Evolutionary conservation across 352 stramenopile species (phyloP).

Genomic region (Phytophthora chlamydospora): DNA sequence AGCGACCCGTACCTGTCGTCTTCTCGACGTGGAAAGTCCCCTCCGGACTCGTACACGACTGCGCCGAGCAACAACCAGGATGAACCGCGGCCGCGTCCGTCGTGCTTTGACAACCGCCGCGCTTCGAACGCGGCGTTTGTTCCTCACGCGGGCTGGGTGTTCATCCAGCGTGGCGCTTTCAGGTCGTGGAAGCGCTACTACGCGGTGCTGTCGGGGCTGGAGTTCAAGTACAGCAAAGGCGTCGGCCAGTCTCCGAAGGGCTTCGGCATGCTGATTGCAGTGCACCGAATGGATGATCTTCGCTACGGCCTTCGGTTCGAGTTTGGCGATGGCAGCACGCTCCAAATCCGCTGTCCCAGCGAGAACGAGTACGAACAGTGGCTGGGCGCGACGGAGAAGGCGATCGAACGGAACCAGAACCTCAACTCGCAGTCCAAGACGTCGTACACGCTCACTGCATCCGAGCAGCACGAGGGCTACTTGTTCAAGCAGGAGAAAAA

Average conservation of each 20-base stretch:
- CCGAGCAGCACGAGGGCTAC: conserved; percentile 72
- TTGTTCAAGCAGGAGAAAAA: conserved; percentile 70
- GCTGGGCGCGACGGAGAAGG: conserved; percentile 50
- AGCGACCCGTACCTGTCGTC: conserved; percentile 47
- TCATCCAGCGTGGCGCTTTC: conserved; percentile 64
- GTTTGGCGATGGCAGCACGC: conserved; percentile 48
- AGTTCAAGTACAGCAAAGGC: conserved; percentile 80
- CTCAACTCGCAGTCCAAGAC: conserved; percentile 66
- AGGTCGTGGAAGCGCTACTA: conserved; percentile 78
- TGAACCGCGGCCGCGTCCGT: conserved; percentile 27
- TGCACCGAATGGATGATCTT: conserved; percentile 51
- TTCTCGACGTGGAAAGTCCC: conserved; percentile 28
- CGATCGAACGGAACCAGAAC: conserved; percentile 61
- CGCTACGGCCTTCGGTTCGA: conserved; percentile 57
- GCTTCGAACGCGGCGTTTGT: conserved; percentile 58
- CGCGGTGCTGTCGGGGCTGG: conserved; percentile 66
- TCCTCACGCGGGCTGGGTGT: conserved; percentile 70
- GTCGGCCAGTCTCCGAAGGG: conserved; percentile 67
- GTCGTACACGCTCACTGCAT: conserved; percentile 68
- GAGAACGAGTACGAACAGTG: conserved; percentile 60
- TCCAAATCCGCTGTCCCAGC: conserved; percentile 56
- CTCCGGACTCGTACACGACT: conserved; percentile 33
- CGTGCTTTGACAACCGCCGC: conserved; percentile 76
- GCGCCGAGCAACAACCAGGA: conserved; percentile 31
- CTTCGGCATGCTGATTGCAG: conserved; percentile 61